Base-by-base conservation (phyloP, 192 early-diverging fungal genomes). In the Mortierella claussenii region DNA sequence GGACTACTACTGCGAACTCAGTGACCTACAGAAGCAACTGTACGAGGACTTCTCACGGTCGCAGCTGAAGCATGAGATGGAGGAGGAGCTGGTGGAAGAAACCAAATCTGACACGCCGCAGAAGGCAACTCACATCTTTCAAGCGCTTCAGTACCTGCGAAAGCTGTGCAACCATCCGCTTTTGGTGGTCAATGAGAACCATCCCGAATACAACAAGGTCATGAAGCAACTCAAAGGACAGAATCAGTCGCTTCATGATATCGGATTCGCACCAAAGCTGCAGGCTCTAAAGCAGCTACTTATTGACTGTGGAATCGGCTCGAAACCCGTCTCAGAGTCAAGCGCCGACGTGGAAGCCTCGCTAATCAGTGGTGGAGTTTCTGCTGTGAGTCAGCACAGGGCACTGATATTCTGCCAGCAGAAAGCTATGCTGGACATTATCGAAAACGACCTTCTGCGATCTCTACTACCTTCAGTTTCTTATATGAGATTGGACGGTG, bases 351-450 rank as follows among this genome's bases (percentile, higher is more conserved):
- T 67, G 0, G 73, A 76, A 40, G 75, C 83, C 11, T 80, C 71
- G 1, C 67, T 85, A 60, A 85, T 82, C 4, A 45, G 66, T 33
- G 84, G 79, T 13, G 73, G 63, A 12, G 64, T 33, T 5, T 76
- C 73, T 2, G 79, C 85, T 20, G 90, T 91, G 13, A 94, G 91
- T 44, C 89, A 88, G 52, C 98, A 99, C 74, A 88, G 98, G 3
- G 98, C 93, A 27, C 81, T 99, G 11, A 94, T 99, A n/a, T 99
- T 99, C 65, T 95, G 91, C 61, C 98, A 99, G 71, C 87, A 94
- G 40, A 92, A 92, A 47, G 90, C 92, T 45, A 99, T 98, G 96
- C 86, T 99, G 30, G 97, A 98, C 80, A 92, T 96, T 53, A 97
- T 99, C 45, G 95, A 99, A 76, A 89, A 91, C 48, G 94, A 97